Conservation (phyloP, 2,329 filamentous ascomycete species). For the Aspergillus puulaauensis region DNA sequence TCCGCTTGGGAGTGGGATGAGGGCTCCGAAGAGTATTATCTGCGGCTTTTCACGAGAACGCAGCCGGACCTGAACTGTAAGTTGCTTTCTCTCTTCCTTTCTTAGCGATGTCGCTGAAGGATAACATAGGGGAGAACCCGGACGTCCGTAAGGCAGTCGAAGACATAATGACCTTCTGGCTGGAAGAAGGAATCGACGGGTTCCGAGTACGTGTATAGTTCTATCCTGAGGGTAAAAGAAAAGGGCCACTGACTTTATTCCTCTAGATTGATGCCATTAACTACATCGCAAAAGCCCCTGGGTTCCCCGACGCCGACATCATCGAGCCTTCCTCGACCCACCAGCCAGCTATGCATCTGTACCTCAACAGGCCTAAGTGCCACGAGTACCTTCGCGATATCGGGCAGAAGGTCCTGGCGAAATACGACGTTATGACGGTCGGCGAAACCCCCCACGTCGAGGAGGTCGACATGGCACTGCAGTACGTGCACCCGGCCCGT, state of each 20-base stretch:
- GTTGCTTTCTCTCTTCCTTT: not conserved
- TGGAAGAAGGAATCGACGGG: constrained; percentile 68
- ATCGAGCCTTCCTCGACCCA: constrained; percentile 47
- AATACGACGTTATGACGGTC: constrained; percentile 57
- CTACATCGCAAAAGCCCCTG: constrained; percentile 64
- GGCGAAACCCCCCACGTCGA: constrained; percentile 58
- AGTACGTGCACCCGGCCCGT: constrained; percentile 55
- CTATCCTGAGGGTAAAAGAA: not conserved
- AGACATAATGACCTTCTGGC: constrained; percentile 71
- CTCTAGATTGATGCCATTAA: constrained; percentile 62
- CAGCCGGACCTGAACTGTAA: constrained; percentile 78
- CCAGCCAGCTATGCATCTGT: constrained; percentile 63
- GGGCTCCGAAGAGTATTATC: constrained; percentile 70
- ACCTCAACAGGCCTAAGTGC: constrained; percentile 57
- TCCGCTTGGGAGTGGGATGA: constrained; percentile 63
- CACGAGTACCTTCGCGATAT: constrained; percentile 59
- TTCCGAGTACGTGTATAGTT: constrained; percentile 55
- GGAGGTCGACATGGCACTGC: constrained; percentile 56
- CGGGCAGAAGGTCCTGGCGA: constrained; percentile 40
- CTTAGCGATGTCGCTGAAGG: not conserved
- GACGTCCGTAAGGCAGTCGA: constrained; percentile 68
- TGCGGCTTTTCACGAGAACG: constrained; percentile 70
- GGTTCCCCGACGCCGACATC: constrained; percentile 48
- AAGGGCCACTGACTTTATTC: not conserved
- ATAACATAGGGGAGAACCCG: constrained; percentile 56